phyloP scores from a whole-genome alignment of 495 filamentous ascomycete species.

The Podospora sp. region DNA sequence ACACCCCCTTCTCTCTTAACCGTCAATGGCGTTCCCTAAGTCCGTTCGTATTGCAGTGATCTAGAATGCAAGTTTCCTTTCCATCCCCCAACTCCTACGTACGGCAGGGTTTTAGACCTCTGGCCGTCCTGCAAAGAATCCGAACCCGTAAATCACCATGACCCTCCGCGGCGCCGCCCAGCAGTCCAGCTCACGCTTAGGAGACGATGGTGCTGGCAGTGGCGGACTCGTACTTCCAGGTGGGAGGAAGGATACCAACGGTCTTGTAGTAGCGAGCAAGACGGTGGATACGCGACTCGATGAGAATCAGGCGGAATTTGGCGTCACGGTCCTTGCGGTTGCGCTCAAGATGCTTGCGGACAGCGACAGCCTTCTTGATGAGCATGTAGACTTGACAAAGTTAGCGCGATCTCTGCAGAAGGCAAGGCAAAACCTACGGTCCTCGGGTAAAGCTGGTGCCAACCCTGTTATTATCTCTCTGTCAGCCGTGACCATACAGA shows the following conservation, averaged over 20 bases:
- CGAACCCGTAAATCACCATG: slow-evolving; percentile 19
- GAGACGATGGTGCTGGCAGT: slow-evolving; percentile 67
- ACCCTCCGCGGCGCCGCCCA: slow-evolving; percentile 21
- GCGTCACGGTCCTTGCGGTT: slow-evolving; percentile 99
- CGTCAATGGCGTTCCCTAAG: not conserved
- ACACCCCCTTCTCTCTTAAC: not conserved
- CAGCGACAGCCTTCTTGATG: slow-evolving; percentile 99
- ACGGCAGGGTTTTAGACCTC: slow-evolving; percentile 20
- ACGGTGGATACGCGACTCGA: slow-evolving; percentile 99
- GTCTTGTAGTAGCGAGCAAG: slow-evolving; percentile 96
- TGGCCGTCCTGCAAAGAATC: slow-evolving; percentile 28
- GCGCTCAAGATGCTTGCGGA: slow-evolving; percentile 99
- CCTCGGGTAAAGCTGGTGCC: not conserved
- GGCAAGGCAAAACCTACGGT: slow-evolving; percentile 84
- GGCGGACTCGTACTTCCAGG: slow-evolving; percentile 92
- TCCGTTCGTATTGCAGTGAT: slow-evolving; percentile 25
- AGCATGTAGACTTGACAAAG: slow-evolving; percentile 63
- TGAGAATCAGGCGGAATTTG: slow-evolving; percentile 99
- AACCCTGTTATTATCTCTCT: slow-evolving; percentile 62
- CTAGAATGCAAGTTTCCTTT: slow-evolving; percentile 39
- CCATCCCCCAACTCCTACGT: slow-evolving; percentile 40
- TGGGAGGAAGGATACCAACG: slow-evolving; percentile 95
- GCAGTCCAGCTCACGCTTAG: slow-evolving; percentile 43
- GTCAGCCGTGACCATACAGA: slow-evolving; percentile 98
- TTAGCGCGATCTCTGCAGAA: slow-evolving; percentile 77